Evolutionary conservation across 768 basidiomycete species (phyloP).

Genomic region (Russula sp.): DNA sequence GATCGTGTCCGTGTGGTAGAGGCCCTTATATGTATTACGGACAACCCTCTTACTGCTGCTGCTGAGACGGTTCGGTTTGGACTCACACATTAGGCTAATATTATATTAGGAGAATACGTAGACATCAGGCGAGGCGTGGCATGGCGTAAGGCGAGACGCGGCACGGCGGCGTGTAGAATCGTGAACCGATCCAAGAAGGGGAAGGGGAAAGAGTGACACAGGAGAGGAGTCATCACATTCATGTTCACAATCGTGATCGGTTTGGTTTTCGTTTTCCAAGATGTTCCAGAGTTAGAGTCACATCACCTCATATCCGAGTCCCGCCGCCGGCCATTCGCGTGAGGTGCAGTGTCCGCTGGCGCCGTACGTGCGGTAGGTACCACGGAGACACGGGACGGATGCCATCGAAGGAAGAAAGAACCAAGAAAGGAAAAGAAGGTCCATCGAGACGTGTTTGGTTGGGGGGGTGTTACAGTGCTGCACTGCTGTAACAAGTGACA

Average conservation of each 20-base stretch:
- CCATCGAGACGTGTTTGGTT: background rate
- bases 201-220: background rate
- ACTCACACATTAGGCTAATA: background rate
- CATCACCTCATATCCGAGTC: slow-evolving; percentile 6
- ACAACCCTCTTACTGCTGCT: background rate
- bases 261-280: background rate
- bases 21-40: slow-evolving; percentile 7
- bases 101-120: background rate
- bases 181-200: background rate
- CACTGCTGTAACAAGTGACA: background rate
- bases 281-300: background rate
- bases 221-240: background rate
- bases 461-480: background rate
- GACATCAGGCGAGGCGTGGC: background rate
- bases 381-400: slow-evolving; percentile 8
- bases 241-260: background rate
- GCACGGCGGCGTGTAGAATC: background rate
- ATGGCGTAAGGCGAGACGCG: background rate
- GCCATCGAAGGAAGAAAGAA: slow-evolving; percentile 2
- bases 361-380: slow-evolving; percentile 2
- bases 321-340: slow-evolving; percentile 2
- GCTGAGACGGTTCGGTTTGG: background rate
- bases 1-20: background rate
- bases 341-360: background rate
- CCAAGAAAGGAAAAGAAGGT: slow-evolving; percentile 9